These are phyloP conservation scores for Penicillium sp. DNA, from an alignment of 2,329 filamentous ascomycete species.

Conservation along the genomic window DNA sequence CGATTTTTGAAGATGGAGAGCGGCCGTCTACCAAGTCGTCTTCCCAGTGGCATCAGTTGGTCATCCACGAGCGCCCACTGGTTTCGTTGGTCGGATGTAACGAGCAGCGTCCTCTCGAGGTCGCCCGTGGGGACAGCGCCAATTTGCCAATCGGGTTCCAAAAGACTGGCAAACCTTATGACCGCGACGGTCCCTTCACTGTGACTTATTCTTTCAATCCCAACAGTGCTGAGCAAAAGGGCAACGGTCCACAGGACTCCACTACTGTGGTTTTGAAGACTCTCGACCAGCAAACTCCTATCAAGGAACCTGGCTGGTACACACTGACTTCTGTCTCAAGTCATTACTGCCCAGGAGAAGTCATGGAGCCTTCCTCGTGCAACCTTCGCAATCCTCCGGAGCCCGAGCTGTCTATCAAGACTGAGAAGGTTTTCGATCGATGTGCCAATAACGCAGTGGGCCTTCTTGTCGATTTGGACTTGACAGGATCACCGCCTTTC, in stretches of 20 bases:
- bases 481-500: conserved; percentile 91
- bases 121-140: conserved; percentile 65
- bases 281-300: conserved; percentile 57
- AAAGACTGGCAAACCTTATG: conserved; percentile 52
- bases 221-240: conserved; percentile 62
- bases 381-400: conserved; percentile 85
- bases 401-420: conserved; percentile 66
- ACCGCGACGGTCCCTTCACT: conserved; percentile 61
- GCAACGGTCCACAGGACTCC: conserved; percentile 53
- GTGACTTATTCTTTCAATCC: conserved; percentile 79
- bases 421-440: conserved; percentile 84
- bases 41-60: conserved; percentile 68
- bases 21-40: conserved; percentile 52
- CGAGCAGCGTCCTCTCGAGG: conserved; percentile 71
- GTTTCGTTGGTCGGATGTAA: conserved; percentile 69
- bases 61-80: conserved; percentile 78
- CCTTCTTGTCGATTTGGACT: conserved; percentile 77
- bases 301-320: conserved; percentile 78
- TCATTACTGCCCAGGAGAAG: conserved; percentile 76
- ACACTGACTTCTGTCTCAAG: conserved; percentile 74
- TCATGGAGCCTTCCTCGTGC: conserved; percentile 91
- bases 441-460: conserved; percentile 93
- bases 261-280: conserved; percentile 50
- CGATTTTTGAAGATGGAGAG: conserved; percentile 61
- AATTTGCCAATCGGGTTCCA: conserved; percentile 67